A percentile compares a stretch with the other conserved stretches of the same genome.
Conservation (phyloP, 495 filamentous ascomycete species). For the Aspergillus indologenus region DNA sequence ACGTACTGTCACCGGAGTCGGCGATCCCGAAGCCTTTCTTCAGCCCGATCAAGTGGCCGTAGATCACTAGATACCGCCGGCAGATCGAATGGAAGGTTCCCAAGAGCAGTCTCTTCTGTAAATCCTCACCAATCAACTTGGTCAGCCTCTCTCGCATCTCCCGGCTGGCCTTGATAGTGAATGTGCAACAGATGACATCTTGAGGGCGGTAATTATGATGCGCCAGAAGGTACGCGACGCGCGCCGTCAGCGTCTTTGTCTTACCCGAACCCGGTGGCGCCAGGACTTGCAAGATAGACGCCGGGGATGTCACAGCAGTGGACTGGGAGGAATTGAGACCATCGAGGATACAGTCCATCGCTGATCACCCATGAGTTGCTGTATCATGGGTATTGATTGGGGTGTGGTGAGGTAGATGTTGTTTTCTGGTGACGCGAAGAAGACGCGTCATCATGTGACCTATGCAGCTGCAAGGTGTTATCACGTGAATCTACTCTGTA, state of each 20-base stretch:
- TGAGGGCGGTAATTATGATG: conserved; percentile 73
- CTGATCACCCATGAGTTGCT: conserved; percentile 13
- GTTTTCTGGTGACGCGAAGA: neutral
- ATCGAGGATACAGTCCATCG: conserved; percentile 56
- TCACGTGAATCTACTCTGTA: neutral
- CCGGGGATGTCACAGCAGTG: conserved; percentile 76
- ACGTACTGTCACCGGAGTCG: conserved; percentile 74
- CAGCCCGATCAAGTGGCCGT: conserved; percentile 83
- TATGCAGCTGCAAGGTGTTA: neutral
- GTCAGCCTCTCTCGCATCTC: conserved; percentile 93
- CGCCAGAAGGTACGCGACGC: conserved; percentile 91
- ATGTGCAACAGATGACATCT: conserved; percentile 95
- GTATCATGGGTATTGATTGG: neutral
- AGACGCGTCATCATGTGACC: conserved; percentile 2
- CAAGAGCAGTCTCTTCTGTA: conserved; percentile 75
- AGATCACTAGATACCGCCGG: conserved; percentile 76
- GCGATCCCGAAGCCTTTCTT: conserved; percentile 88
- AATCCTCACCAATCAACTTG: conserved; percentile 69
- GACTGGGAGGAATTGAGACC: conserved; percentile 82
- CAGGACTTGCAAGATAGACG: conserved; percentile 82
- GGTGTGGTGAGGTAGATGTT: neutral
- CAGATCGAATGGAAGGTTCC: conserved; percentile 97
- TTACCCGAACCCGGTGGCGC: conserved; percentile 88
- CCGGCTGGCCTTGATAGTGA: conserved; percentile 92
- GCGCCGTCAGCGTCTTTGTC: conserved; percentile 92